Evolutionary conservation across 1,139 yeast genomes (phyloP).

Genomic region (Hanseniaspora sp.): DNA sequence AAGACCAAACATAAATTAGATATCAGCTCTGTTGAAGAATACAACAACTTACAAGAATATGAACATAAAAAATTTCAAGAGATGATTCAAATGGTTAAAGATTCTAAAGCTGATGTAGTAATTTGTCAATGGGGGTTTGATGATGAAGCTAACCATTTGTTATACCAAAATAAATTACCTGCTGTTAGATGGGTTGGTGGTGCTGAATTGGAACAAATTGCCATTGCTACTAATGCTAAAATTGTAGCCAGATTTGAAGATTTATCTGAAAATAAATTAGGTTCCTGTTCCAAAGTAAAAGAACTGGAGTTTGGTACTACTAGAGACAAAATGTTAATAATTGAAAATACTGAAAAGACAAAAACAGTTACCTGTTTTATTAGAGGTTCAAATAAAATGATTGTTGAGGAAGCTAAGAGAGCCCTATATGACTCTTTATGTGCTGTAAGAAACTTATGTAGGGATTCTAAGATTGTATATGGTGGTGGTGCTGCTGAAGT

Average conservation of each 20-base stretch:
- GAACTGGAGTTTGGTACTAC: constrained; percentile 95
- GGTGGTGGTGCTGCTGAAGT: constrained; percentile 99
- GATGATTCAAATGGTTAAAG: constrained; percentile 80
- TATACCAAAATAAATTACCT: constrained; percentile 76
- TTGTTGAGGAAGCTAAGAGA: constrained; percentile 90
- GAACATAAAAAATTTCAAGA: constrained; percentile 84
- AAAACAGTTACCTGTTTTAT: constrained; percentile 89
- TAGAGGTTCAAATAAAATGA: constrained; percentile 95
- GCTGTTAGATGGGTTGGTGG: constrained; percentile 99
- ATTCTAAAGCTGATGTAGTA: constrained; percentile 88
- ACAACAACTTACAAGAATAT: constrained; percentile 75
- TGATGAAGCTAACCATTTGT: constrained; percentile 93
- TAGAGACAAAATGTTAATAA: constrained; percentile 86
- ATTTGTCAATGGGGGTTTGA: constrained; percentile 99
- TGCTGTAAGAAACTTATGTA: constrained; percentile 89
- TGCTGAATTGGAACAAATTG: constrained; percentile 86
- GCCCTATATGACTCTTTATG: constrained; percentile 95
- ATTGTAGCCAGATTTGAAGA: constrained; percentile 97
- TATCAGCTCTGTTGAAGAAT: constrained; percentile 84
- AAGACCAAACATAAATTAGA: constrained; percentile 96
- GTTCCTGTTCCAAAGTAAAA: constrained; percentile 71
- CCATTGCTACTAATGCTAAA: constrained; percentile 94
- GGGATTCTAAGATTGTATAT: constrained; percentile 86
- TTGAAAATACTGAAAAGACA: constrained; percentile 53
- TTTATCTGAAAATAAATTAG: constrained; percentile 68